A percentile compares a stretch with the other conserved stretches of the same genome.
phyloP scores from a whole-genome alignment of 1,284 basidiomycete species.

The Golubevia sp. region DNA sequence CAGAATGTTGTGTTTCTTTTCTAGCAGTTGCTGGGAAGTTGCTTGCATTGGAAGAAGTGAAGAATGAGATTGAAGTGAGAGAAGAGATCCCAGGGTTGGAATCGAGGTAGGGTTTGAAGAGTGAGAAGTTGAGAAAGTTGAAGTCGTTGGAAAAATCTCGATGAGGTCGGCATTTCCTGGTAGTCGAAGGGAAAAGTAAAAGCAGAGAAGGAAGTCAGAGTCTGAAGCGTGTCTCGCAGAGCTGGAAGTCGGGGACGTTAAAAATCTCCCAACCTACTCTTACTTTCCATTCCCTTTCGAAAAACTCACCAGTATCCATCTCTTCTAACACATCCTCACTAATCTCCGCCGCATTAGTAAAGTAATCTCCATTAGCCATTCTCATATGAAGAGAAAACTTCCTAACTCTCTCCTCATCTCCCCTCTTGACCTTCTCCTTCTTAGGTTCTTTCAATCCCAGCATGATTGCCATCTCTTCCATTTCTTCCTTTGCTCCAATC shows the following conservation, averaged over 20 bases:
- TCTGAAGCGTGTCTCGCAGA: neutral
- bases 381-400: conserved; percentile 53
- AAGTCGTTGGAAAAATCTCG: conserved; percentile 29
- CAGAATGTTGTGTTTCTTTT: neutral
- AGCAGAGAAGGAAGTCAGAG: neutral
- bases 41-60: neutral
- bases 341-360: conserved; percentile 42
- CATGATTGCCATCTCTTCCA: too few species aligned
- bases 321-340: conserved; percentile 9
- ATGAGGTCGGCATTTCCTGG: conserved; percentile 32
- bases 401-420: too few species aligned
- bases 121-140: conserved; percentile 27
- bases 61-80: neutral
- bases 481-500: too few species aligned
- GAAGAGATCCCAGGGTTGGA: conserved; percentile 4
- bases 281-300: too few species aligned
- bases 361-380: conserved; percentile 50
- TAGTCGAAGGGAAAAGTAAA: neutral
- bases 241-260: neutral
- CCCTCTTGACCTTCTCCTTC: too few species aligned
- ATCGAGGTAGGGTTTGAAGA: too few species aligned
- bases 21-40: neutral
- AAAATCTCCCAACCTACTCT: neutral
- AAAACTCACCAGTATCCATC: conserved; percentile 29
- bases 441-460: too few species aligned